Percentiles rank a stretch among this genome's conserved stretches.
phyloP scores from a whole-genome alignment of 257 asterid species.

The Handroanthus guayacan region DNA sequence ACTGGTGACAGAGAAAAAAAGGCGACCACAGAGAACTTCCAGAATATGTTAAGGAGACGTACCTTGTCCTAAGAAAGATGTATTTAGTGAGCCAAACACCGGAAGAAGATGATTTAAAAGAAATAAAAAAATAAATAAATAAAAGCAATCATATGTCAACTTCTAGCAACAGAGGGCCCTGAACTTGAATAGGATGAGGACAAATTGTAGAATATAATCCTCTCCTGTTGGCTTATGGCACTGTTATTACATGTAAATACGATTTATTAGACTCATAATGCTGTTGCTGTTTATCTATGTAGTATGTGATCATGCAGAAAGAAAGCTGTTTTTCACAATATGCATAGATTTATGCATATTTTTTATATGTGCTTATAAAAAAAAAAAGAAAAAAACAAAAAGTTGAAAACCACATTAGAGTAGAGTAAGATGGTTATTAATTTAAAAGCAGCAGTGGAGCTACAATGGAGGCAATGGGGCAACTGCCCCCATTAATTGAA shows the following conservation, averaged over 20 bases:
- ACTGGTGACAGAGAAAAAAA: slow-evolving; percentile 82
- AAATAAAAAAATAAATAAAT: too few species aligned
- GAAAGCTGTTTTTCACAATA: background rate
- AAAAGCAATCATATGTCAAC: slow-evolving; percentile 56
- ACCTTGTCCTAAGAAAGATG: slow-evolving; percentile 84
- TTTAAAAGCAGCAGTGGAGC: too few species aligned
- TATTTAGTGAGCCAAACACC: slow-evolving; percentile 79
- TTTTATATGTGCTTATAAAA: too few species aligned
- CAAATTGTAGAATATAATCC: slow-evolving; percentile 36
- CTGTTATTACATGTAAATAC: background rate
- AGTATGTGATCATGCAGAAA: background rate
- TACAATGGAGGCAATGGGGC: too few species aligned
- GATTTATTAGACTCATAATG: slow-evolving; percentile 22
- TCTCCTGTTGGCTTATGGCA: background rate
- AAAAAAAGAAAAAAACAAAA: background rate
- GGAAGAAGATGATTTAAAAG: slow-evolving; percentile 72
- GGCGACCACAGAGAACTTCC: slow-evolving; percentile 71
- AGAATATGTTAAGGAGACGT: slow-evolving; percentile 79
- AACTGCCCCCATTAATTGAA: too few species aligned
- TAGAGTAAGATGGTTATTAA: background rate
- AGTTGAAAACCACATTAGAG: background rate
- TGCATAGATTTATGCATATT: background rate
- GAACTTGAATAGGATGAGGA: slow-evolving; percentile 83
- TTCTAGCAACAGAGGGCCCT: slow-evolving; percentile 94
- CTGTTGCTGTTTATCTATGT: background rate